Conservation (phyloP, 441 rosid species). For the Erysimum cheiri region DNA sequence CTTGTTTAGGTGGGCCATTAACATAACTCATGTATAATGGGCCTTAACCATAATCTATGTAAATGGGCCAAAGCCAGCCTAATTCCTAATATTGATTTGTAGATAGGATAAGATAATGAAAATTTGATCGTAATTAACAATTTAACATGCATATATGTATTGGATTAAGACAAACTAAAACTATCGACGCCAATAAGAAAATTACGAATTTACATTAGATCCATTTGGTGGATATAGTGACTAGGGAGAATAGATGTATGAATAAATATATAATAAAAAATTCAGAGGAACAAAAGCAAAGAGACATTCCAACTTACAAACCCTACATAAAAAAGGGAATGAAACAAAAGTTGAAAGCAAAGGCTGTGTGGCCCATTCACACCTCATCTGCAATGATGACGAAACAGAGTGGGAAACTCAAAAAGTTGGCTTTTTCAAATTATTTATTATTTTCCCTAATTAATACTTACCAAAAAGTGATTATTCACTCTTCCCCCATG, state of each 20-base stretch:
- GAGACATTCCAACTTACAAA: conserved; percentile 46
- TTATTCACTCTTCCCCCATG: conserved; percentile 43
- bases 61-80: background rate
- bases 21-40: background rate
- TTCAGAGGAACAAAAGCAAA: conserved; percentile 42
- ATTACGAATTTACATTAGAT: background rate
- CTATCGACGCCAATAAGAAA: background rate
- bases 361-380: conserved; percentile 44
- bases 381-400: conserved; percentile 51
- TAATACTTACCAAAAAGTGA: conserved; percentile 28
- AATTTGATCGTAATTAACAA: background rate
- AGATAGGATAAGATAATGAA: background rate
- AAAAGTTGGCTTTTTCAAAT: conserved; percentile 33
- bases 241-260: background rate
- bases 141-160: background rate
- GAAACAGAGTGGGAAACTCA: conserved; percentile 43
- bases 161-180: background rate
- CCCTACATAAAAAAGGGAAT: conserved; percentile 44
- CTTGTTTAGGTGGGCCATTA: background rate
- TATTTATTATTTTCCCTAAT: conserved; percentile 23
- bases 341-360: conserved; percentile 44
- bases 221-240: background rate
- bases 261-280: conserved; percentile 4
- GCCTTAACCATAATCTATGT: background rate
- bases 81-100: background rate